phyloP scores from a whole-genome alignment of 192 early-diverging fungal species.

The Mortierella alpina region DNA sequence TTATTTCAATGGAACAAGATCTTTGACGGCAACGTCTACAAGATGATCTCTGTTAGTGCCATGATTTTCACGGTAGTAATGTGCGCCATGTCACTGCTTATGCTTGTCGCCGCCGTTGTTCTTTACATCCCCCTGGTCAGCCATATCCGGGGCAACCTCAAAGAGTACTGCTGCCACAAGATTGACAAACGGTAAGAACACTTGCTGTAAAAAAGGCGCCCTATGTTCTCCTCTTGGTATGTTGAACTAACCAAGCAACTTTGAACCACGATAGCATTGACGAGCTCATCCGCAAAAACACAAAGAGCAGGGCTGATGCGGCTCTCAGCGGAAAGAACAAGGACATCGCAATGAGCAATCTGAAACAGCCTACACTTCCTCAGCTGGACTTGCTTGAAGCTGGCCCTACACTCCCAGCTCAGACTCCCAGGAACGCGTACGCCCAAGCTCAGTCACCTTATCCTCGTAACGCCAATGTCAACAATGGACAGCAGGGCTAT shows the following conservation, averaged over 20 bases:
- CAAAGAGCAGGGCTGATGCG: slow-evolving; percentile 28
- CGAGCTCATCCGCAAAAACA: slow-evolving; percentile 37
- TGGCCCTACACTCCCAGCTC: slow-evolving; percentile 2
- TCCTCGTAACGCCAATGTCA: not conserved
- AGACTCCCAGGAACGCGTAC: slow-evolving; percentile 24
- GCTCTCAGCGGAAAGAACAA: slow-evolving; percentile 11
- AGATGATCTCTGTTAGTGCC: slow-evolving; percentile 37
- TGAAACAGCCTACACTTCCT: slow-evolving; percentile 38
- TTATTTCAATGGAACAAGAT: slow-evolving; percentile 36
- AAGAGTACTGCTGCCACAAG: slow-evolving; percentile 90
- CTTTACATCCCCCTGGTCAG: slow-evolving; percentile 84
- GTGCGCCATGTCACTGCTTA: slow-evolving; percentile 66
- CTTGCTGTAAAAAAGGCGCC: not conserved
- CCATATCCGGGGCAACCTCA: slow-evolving; percentile 86
- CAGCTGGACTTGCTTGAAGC: slow-evolving; percentile 30
- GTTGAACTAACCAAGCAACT: not conserved
- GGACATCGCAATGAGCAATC: slow-evolving; percentile 23
- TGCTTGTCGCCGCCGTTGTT: slow-evolving; percentile 68
- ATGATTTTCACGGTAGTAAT: slow-evolving; percentile 76
- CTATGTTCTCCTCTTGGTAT: not conserved
- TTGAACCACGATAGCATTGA: slow-evolving; percentile 17
- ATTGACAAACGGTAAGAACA: slow-evolving; percentile 83
- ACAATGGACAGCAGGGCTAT: slow-evolving; percentile 23
- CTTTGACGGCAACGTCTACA: slow-evolving; percentile 16
- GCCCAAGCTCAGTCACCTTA: not conserved